A percentile compares a stretch with the other conserved stretches of the same genome.
These are phyloP conservation scores for Funneliformis geosporum DNA, from an alignment of 192 early-diverging fungal species.

Conservation along the genomic window DNA sequence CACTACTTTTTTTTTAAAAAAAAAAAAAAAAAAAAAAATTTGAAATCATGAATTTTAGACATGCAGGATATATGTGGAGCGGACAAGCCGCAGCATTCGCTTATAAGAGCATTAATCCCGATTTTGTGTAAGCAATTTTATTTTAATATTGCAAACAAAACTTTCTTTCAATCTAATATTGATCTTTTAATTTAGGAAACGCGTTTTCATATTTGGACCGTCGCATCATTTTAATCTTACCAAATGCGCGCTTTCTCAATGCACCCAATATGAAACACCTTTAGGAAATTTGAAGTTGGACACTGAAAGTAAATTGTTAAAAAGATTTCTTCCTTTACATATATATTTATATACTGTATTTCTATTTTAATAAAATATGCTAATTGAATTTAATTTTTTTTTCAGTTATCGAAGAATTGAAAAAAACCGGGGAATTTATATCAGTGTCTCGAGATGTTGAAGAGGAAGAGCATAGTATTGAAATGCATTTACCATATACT, in stretches of 20 bases:
- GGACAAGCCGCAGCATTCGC: constrained; percentile 90
- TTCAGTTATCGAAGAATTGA: constrained; percentile 62
- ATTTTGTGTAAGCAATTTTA: constrained; percentile 47
- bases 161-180: background rate
- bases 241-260: constrained; percentile 77
- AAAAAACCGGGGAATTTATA: constrained; percentile 64
- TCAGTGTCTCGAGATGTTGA: constrained; percentile 70
- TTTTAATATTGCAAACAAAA: background rate
- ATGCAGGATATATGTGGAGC: constrained; percentile 90
- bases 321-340: background rate
- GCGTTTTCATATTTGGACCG: constrained; percentile 92
- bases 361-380: background rate
- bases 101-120: constrained; percentile 71
- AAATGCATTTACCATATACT: constrained; percentile 94
- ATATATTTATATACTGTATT: background rate
- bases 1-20: background rate
- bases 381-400: background rate
- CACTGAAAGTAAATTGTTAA: constrained; percentile 47
- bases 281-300: constrained; percentile 82
- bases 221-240: constrained; percentile 87
- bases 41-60: constrained; percentile 50
- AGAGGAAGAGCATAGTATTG: constrained; percentile 95
- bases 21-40: too few species aligned
- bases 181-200: constrained; percentile 48
- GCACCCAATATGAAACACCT: constrained; percentile 79